Base-by-base conservation (phyloP, 2,329 filamentous ascomycete genomes). In the Knufia fluminis region DNA sequence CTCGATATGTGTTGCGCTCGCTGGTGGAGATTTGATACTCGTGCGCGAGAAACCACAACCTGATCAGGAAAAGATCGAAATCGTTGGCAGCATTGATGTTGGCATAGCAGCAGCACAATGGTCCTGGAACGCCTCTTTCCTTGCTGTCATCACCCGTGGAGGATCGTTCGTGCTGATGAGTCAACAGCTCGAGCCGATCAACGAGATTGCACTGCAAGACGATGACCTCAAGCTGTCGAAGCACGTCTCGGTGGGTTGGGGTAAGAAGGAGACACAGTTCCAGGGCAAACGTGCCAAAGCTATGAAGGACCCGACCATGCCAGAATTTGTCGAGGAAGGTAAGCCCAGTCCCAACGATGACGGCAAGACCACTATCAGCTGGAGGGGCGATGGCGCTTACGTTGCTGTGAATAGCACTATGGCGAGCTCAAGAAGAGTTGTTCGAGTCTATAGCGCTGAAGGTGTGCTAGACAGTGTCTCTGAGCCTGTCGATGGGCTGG, bases 231-330 rank as follows among this genome's bases (percentile, higher is more conserved):
- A 85, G 59, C 79, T 81, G n/a, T 97, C 85, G 22, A 92, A 84
- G 65, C 90, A 96, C 71, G 92, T 96, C 50, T 94, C 89, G 17
- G 91, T 98, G 19, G 92, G 92, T 44, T 98, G 92, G 92, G 92
- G 92, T 52, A 97, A 97, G 72, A 88, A 86, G 64, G 92, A 98
- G 68, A 98, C 92, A 0, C 92, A 98, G 65, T 98, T 98, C 66
- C 86, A 96, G 62, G 92, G 92, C 45, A 88, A 86, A 61, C 81
- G 90, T 54, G 91, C 90, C 50, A 83, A 80, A 68, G 89, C 89
- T 17, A 72, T 97, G 56, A 79, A 87, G 48, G 92, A 98, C 66
- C 92, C 92, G 14, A 98, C 92, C 8, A 86, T 98, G 57, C 92
- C 92, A 0, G 90, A 97, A 64, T 86, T 83, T 63, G 78, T 96